Evolutionary conservation across 2,329 filamentous ascomycete species (phyloP).

Genomic region (Curvularia verruculosa): DNA sequence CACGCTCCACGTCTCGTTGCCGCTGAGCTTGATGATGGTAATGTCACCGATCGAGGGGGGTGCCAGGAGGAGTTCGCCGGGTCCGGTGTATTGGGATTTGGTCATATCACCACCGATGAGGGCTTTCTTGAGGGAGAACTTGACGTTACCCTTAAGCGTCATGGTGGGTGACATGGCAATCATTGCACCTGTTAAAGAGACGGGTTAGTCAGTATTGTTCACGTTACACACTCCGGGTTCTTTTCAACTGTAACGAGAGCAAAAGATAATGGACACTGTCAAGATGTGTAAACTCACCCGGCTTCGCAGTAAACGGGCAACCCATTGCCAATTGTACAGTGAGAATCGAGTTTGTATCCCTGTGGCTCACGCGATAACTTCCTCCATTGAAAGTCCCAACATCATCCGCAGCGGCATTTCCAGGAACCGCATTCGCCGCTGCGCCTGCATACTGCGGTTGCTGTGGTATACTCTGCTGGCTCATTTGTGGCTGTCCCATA

Average conservation of each 20-base stretch:
- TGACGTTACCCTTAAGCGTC: conserved; percentile 79
- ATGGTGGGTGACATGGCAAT: conserved; percentile 93
- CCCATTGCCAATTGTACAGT: conserved; percentile 90
- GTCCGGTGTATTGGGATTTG: conserved; percentile 82
- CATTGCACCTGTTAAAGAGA: conserved; percentile 70
- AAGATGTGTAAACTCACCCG: conserved; percentile 57
- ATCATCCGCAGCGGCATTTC: conserved; percentile 68
- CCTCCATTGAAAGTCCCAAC: conserved; percentile 97
- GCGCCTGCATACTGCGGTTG: conserved; percentile 38
- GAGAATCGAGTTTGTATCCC: conserved; percentile 87
- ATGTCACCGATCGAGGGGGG: conserved; percentile 84
- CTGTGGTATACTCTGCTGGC: conserved; percentile 38
- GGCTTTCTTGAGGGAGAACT: conserved; percentile 92
- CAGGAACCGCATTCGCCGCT: conserved; percentile 31
- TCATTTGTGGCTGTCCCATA: conserved; percentile 36
- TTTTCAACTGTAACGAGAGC: not conserved
- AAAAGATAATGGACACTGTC: conserved; percentile 4
- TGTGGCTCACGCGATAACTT: conserved; percentile 89
- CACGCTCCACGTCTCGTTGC: conserved; percentile 79
- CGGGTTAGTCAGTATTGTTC: not conserved
- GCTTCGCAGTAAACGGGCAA: conserved; percentile 80
- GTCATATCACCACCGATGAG: conserved; percentile 79
- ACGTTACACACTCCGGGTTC: not conserved
- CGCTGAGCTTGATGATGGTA: conserved; percentile 75
- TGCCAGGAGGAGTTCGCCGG: conserved; percentile 85